These are phyloP conservation scores for Kluyveromyces siamensis DNA, from an alignment of 805 yeast genomes.

Conservation along the genomic window DNA sequence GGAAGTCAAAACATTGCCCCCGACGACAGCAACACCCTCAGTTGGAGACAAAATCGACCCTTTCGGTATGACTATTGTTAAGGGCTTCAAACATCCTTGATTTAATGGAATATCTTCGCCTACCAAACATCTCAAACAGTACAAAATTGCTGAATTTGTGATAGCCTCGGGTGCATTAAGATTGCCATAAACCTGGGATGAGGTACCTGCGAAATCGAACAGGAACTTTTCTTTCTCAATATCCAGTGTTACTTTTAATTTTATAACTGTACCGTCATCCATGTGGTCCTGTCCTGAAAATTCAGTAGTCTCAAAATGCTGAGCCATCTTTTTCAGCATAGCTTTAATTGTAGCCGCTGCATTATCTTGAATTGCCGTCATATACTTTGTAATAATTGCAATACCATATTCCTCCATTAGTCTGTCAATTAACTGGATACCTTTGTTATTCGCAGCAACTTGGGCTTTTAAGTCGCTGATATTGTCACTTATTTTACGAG, in stretches of 20 bases:
- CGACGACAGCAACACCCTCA: slow-evolving; percentile 85
- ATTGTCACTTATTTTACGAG: slow-evolving; percentile 76
- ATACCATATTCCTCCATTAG: slow-evolving; percentile 57
- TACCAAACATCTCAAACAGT: slow-evolving; percentile 77
- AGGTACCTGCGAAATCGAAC: slow-evolving; percentile 81
- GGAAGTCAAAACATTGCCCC: slow-evolving; percentile 91
- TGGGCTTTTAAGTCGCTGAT: slow-evolving; percentile 79
- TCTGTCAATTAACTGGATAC: slow-evolving; percentile 54
- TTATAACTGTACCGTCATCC: slow-evolving; percentile 75
- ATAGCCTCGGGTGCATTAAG: slow-evolving; percentile 90
- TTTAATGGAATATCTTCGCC: slow-evolving; percentile 85
- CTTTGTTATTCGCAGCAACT: slow-evolving; percentile 82
- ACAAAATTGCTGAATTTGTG: slow-evolving; percentile 79
- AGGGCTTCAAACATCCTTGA: slow-evolving; percentile 84
- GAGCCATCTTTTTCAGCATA: slow-evolving; percentile 38
- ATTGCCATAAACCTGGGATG: slow-evolving; percentile 82
- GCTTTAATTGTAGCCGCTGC: slow-evolving; percentile 65
- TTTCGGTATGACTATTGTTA: slow-evolving; percentile 55
- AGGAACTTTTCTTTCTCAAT: slow-evolving; percentile 47
- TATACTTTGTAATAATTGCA: slow-evolving; percentile 55
- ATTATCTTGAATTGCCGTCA: slow-evolving; percentile 74
- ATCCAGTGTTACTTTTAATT: slow-evolving; percentile 43
- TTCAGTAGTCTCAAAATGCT: slow-evolving; percentile 30
- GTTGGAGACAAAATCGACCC: slow-evolving; percentile 65
- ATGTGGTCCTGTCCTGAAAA: slow-evolving; percentile 54